Conservation (phyloP, 2,329 filamentous ascomycete genomes). For the Aspergillus texensis region DNA sequence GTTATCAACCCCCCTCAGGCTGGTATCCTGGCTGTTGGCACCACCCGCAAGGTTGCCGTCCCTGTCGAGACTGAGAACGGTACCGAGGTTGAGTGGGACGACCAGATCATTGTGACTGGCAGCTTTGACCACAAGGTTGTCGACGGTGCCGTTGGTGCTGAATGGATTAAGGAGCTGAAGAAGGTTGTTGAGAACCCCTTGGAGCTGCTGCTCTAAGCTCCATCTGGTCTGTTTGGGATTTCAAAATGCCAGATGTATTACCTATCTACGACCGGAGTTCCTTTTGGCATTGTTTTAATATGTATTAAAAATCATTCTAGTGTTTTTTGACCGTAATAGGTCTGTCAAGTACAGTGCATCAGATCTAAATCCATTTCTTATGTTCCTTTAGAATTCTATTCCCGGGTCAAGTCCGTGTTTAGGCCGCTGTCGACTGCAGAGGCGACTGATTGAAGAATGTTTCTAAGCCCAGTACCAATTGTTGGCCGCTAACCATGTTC, state of each 20-base stretch:
- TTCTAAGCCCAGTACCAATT: no score
- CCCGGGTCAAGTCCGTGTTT: not conserved
- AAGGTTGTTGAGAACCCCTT: slow-evolving; percentile 97
- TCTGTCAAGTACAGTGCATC: slow-evolving; percentile 33
- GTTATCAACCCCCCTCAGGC: slow-evolving; percentile 99
- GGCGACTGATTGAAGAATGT: not conserved
- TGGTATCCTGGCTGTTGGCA: slow-evolving; percentile 91
- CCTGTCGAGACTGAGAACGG: slow-evolving; percentile 85
- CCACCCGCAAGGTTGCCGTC: slow-evolving; percentile 91
- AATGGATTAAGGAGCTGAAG: slow-evolving; percentile 97
- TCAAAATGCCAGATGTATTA: slow-evolving; percentile 18
- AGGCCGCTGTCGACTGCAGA: not conserved
- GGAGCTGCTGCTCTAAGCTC: slow-evolving; percentile 79
- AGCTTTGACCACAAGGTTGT: slow-evolving; percentile 99
- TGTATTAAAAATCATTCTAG: slow-evolving; percentile 39
- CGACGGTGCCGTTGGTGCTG: slow-evolving; percentile 91
- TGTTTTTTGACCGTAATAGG: slow-evolving; percentile 29
- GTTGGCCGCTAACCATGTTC: not conserved
- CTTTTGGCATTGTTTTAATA: slow-evolving; percentile 31
- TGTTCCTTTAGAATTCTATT: slow-evolving; percentile 10
- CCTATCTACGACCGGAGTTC: slow-evolving; percentile 22
- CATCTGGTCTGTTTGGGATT: slow-evolving; percentile 8
- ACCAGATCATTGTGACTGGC: slow-evolving; percentile 91
- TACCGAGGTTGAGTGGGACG: slow-evolving; percentile 83
- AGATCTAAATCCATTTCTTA: slow-evolving; percentile 32